Evolutionary conservation across 345 rosid species (phyloP).

Genomic region (Anacardium occidentale): DNA sequence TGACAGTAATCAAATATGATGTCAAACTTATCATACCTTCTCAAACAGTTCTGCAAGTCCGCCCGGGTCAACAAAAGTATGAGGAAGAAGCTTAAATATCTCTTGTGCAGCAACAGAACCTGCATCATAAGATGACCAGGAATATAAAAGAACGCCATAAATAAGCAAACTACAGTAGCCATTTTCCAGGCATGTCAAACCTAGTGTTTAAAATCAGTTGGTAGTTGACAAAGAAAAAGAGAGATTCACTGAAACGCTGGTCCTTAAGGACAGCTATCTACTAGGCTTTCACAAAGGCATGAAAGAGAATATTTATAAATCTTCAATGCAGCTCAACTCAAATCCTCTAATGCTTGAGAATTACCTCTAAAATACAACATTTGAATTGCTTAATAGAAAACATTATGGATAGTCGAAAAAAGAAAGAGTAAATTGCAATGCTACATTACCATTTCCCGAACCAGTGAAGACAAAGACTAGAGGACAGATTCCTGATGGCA

Average conservation of each 20-base stretch:
- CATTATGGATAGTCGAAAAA: not conserved
- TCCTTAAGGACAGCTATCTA: too few species aligned
- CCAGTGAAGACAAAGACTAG: conserved; percentile 52
- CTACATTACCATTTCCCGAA: conserved; percentile 51
- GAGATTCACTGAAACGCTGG: too few species aligned
- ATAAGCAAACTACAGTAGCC: not conserved
- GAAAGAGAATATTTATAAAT: not conserved
- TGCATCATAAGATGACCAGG: conserved; percentile 17
- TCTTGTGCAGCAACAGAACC: conserved; percentile 91
- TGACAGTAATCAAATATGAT: not conserved
- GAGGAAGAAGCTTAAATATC: conserved; percentile 95
- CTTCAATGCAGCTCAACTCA: not conserved
- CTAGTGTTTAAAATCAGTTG: too few species aligned
- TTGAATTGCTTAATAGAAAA: not conserved
- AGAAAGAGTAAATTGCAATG: not conserved
- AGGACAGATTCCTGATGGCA: conserved; percentile 56
- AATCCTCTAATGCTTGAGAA: not conserved
- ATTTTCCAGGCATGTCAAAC: too few species aligned
- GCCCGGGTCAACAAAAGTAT: conserved; percentile 71
- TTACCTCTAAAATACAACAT: not conserved
- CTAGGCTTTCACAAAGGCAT: not conserved
- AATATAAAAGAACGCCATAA: not conserved
- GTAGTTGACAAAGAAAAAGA: too few species aligned
- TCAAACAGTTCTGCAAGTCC: conserved; percentile 69
- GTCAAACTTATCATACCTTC: conserved; percentile 34